These are phyloP conservation scores for Apophysomyces trapeziformis DNA, from an alignment of 371 early-diverging fungal species.

Conservation along the genomic window DNA sequence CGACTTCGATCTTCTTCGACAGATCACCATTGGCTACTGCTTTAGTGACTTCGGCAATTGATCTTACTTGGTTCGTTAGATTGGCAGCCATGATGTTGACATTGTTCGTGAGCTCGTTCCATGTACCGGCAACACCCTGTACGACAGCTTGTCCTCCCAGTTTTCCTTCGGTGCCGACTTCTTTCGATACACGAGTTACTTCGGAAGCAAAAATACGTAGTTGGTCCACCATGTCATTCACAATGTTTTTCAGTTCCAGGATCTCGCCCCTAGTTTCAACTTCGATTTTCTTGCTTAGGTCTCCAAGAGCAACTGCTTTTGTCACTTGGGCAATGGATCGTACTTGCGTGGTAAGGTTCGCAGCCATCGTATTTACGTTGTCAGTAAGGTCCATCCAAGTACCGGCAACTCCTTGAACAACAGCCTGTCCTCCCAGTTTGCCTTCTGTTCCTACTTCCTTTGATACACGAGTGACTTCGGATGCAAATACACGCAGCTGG, in stretches of 20 bases:
- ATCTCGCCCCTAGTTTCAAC: conserved; percentile 24
- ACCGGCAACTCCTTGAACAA: conserved; percentile 30
- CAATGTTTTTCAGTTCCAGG: conserved; percentile 25
- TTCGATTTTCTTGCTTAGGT: conserved; percentile 11
- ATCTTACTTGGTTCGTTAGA: conserved; percentile 46
- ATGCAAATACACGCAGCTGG: conserved; percentile 23
- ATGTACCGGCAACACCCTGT: conserved; percentile 39
- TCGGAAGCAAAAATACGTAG: conserved; percentile 22
- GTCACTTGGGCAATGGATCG: conserved; percentile 45
- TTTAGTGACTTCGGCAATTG: conserved; percentile 43
- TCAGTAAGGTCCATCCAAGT: conserved; percentile 38
- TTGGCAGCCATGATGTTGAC: conserved; percentile 47
- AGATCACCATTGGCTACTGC: conserved; percentile 49
- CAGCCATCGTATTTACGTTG: conserved; percentile 29
- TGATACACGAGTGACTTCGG: conserved; percentile 40
- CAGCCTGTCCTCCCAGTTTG: conserved; percentile 23
- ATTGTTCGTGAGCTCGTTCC: conserved; percentile 48
- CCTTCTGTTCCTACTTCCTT: conserved; percentile 44
- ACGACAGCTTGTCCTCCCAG: conserved; percentile 42
- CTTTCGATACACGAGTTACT: conserved; percentile 35
- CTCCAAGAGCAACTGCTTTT: conserved; percentile 34
- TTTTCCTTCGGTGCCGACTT: conserved; percentile 39
- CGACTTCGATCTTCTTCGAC: conserved; percentile 35
- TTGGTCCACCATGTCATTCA: conserved; percentile 29
- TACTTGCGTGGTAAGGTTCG: conserved; percentile 30